Conservation (phyloP, 78 protist species). For the Speleostelium caveatum region DNA sequence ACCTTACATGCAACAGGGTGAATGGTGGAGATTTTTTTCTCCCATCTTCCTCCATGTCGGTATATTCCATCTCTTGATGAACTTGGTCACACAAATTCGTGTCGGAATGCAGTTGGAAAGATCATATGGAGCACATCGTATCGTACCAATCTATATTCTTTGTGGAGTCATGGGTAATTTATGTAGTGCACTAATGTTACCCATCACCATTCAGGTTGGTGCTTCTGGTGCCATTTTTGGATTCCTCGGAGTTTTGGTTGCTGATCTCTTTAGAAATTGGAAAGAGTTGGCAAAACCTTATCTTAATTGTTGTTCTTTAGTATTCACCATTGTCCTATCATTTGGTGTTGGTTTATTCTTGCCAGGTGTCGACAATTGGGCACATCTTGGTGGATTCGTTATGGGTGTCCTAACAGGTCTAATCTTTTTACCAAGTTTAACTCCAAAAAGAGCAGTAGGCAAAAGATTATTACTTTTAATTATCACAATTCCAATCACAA, state of each 20-base stretch:
- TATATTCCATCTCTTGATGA: conserved; percentile 72
- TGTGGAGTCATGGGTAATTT: conserved; percentile 81
- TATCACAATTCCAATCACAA: conserved; percentile 52
- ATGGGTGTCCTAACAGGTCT: conserved; percentile 65
- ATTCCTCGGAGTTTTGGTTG: conserved; percentile 67
- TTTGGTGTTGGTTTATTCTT: conserved; percentile 72
- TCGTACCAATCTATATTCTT: conserved; percentile 76
- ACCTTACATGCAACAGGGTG: conserved; percentile 40
- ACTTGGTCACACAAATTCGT: conserved; percentile 69
- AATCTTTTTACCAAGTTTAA: conserved; percentile 54
- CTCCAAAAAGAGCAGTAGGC: conserved; percentile 58
- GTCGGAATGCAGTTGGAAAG: conserved; percentile 75
- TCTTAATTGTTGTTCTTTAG: conserved; percentile 44
- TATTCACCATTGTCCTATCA: conserved; percentile 52
- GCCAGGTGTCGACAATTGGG: conserved; percentile 78
- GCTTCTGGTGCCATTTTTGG: conserved; percentile 84
- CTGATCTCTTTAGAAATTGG: conserved; percentile 76
- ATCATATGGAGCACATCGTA: conserved; percentile 71
- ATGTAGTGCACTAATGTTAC: conserved; percentile 65
- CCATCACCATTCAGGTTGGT: conserved; percentile 73
- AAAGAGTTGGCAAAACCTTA: conserved; percentile 42
- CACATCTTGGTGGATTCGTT: conserved; percentile 78
- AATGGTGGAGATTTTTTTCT: conserved; percentile 85
- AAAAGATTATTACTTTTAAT: conserved; percentile 39
- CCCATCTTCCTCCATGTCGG: conserved; percentile 82